phyloP scores from a whole-genome alignment of 2,329 filamentous ascomycete species.

The Annulohypoxylon truncatum region DNA sequence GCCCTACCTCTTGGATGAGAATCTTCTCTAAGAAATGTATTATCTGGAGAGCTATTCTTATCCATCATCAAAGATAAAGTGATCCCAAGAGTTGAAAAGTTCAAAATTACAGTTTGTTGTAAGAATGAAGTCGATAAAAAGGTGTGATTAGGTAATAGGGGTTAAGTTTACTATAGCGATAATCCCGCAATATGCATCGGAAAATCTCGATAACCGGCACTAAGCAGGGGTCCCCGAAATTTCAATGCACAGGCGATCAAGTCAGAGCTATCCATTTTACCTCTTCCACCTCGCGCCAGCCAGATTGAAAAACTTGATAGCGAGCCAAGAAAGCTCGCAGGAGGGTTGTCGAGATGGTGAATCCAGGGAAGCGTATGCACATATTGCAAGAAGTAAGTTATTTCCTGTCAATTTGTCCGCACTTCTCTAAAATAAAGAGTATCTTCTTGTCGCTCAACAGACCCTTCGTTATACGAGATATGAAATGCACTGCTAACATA shows the following conservation, averaged over 20 bases:
- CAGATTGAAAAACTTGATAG: constrained; percentile 32
- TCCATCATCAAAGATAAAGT: too few species aligned
- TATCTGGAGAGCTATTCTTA: too few species aligned
- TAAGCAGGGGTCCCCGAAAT: constrained; percentile 26
- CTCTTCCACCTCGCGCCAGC: constrained; percentile 24
- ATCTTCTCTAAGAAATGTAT: background rate
- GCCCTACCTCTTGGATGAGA: background rate
- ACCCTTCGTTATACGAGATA: background rate
- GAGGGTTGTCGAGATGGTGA: constrained; percentile 50
- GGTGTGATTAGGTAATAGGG: background rate
- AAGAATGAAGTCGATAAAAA: too few species aligned
- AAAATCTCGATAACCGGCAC: constrained; percentile 13
- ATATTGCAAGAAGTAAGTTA: constrained; percentile 49
- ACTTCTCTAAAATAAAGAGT: background rate
- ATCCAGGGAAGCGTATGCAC: constrained; percentile 52
- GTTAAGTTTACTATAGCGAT: background rate
- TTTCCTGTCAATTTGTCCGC: background rate
- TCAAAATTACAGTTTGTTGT: too few species aligned
- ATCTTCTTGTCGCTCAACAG: background rate
- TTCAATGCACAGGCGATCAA: constrained; percentile 19
- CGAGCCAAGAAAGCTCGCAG: constrained; percentile 44
- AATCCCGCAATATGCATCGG: constrained; percentile 14
- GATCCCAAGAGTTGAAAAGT: background rate
- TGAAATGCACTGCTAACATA: constrained; percentile 41
- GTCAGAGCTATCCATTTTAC: constrained; percentile 1